phyloP scores from a whole-genome alignment of 163 green algal genomes.

The Prototheca cutis region DNA sequence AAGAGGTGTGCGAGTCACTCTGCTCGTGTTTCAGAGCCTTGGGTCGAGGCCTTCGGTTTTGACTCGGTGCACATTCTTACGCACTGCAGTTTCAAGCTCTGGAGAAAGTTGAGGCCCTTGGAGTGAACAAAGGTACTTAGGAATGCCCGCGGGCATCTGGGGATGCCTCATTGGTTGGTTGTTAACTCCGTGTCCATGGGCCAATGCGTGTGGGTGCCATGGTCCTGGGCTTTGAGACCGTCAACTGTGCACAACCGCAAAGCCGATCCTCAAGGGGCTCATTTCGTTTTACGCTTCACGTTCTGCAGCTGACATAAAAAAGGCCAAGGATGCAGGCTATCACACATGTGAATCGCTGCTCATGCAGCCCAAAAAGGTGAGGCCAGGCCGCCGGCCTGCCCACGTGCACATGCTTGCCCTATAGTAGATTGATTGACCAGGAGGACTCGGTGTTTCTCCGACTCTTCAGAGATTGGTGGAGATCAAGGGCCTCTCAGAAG shows the following conservation, averaged over 20 bases:
- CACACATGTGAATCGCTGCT: conserved; percentile 68
- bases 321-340: conserved; percentile 76
- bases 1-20: conserved; percentile 5
- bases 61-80: too few relatives aligned
- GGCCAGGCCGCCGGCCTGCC: neutral
- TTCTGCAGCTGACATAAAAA: conserved; percentile 73
- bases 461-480: conserved; percentile 59
- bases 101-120: conserved; percentile 63
- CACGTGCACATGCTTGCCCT: neutral
- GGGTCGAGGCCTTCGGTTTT: neutral
- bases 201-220: too few relatives aligned
- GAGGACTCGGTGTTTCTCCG: too few relatives aligned
- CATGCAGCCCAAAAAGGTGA: conserved; percentile 70
- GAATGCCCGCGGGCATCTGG: too few relatives aligned
- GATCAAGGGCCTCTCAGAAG: conserved; percentile 84
- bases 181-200: too few relatives aligned
- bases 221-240: too few relatives aligned
- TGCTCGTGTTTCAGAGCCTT: neutral
- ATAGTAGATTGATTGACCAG: neutral
- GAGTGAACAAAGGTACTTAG: conserved; percentile 62
- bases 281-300: too few relatives aligned
- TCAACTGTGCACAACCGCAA: too few relatives aligned
- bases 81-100: conserved; percentile 39
- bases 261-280: too few relatives aligned
- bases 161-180: too few relatives aligned